phyloP scores from a whole-genome alignment of 2,329 filamentous ascomycete species.

The Trichoderma lentiforme region DNA sequence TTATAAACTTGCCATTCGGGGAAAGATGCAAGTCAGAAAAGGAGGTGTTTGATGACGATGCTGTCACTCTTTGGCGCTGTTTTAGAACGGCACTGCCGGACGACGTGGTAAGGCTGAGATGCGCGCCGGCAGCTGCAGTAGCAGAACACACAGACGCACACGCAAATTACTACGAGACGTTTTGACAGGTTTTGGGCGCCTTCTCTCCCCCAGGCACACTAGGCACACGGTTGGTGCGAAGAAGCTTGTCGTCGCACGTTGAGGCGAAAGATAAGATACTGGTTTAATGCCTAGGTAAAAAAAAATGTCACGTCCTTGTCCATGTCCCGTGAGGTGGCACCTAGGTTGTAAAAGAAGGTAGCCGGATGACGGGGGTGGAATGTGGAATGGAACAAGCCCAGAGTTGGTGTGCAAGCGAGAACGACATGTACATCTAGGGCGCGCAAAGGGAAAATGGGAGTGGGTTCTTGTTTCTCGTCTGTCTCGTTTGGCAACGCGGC shows the following conservation, averaged over 20 bases:
- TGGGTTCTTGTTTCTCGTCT: background rate
- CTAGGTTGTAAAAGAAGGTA: background rate
- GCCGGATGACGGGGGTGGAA: background rate
- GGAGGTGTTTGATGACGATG: conserved; percentile 13
- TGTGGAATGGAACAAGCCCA: background rate
- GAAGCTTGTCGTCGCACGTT: background rate
- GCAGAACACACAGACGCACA: conserved; percentile 10
- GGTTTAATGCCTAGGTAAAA: background rate
- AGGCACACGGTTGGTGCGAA: conserved; percentile 6
- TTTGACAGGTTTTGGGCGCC: background rate
- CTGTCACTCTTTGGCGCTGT: conserved; percentile 14
- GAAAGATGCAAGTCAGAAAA: conserved; percentile 14
- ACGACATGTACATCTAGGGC: background rate
- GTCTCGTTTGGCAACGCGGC: background rate
- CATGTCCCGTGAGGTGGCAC: conserved; percentile 1
- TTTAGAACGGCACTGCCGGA: conserved; percentile 16
- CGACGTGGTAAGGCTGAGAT: conserved; percentile 18
- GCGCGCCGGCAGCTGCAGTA: conserved; percentile 19
- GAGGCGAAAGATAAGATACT: background rate
- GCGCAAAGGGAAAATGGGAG: background rate
- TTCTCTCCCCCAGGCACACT: background rate
- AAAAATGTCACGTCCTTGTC: background rate
- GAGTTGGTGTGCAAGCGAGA: background rate
- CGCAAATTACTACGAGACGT: background rate
- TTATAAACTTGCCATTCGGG: conserved; percentile 16